Conservation (phyloP, 352 stramenopile genomes). For the Phytophthora idaei region DNA sequence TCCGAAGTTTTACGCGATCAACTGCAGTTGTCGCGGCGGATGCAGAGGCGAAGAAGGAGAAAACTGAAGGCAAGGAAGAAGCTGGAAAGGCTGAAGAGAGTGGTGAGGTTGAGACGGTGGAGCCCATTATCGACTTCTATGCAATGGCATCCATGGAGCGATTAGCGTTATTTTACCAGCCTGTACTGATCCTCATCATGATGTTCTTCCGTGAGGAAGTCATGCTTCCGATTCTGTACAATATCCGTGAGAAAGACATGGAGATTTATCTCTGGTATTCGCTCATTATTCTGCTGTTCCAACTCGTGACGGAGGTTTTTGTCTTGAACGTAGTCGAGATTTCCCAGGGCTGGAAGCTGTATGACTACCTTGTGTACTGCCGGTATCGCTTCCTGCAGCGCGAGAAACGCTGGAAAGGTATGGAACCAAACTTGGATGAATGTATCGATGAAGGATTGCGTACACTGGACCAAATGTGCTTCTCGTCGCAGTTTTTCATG, state of each 20-base stretch:
- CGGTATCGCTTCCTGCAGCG: constrained; percentile 96
- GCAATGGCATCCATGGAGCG: constrained; percentile 92
- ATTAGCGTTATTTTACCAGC: constrained; percentile 93
- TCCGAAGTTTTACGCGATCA: constrained; percentile 62
- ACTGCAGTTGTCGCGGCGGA: constrained; percentile 28
- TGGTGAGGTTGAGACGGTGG: constrained; percentile 92
- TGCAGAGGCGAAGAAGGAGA: constrained; percentile 40
- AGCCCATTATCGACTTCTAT: constrained; percentile 96
- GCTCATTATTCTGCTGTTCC: constrained; percentile 95
- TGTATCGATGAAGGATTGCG: constrained; percentile 96
- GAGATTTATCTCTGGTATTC: constrained; percentile 97
- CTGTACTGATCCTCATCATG: constrained; percentile 95
- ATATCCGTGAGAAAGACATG: constrained; percentile 98
- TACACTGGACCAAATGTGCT: constrained; percentile 97
- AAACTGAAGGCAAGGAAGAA: constrained; percentile 47
- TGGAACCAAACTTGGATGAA: constrained; percentile 96
- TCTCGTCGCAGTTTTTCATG: constrained; percentile 98
- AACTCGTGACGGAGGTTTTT: constrained; percentile 95
- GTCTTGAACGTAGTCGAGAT: constrained; percentile 96
- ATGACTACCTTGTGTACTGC: constrained; percentile 97
- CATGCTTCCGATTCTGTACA: constrained; percentile 94
- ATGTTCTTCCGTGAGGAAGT: constrained; percentile 95
- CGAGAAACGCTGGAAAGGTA: constrained; percentile 96
- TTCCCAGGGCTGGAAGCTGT: constrained; percentile 98
- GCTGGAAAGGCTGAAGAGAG: constrained; percentile 39